These are phyloP conservation scores for Cryphonectria naterciae DNA, from an alignment of 2,329 filamentous ascomycete species.

Conservation along the genomic window DNA sequence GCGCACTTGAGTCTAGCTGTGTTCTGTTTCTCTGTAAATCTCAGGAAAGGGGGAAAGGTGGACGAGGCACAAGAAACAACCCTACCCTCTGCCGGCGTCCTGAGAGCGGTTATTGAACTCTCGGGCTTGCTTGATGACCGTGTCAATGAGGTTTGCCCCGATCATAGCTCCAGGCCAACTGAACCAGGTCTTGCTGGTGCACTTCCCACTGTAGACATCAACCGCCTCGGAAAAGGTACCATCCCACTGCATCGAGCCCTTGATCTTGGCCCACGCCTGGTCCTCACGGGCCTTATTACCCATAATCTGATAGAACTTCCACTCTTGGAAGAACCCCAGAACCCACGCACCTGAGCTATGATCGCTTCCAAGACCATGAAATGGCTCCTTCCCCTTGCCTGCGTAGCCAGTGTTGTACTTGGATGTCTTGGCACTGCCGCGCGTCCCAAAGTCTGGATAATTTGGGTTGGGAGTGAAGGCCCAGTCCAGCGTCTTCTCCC, in stretches of 20 bases:
- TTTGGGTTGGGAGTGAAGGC: conserved; percentile 27
- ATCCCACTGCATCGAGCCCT: conserved; percentile 31
- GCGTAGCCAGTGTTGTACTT: conserved; percentile 24
- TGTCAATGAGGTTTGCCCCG: conserved; percentile 21
- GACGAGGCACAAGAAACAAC: background rate
- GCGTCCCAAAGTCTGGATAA: background rate
- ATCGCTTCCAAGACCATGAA: conserved; percentile 31
- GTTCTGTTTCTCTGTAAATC: too few species aligned
- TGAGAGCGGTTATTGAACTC: background rate
- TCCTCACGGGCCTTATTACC: background rate
- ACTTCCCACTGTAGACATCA: conserved; percentile 24
- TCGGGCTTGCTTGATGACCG: conserved; percentile 9
- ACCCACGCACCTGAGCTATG: conserved; percentile 31
- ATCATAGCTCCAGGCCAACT: conserved; percentile 33
- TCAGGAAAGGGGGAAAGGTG: background rate
- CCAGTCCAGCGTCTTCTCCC: conserved; percentile 31
- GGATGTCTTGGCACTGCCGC: background rate
- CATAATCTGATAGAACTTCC: conserved; percentile 27
- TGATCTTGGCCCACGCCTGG: conserved; percentile 30
- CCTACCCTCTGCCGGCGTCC: background rate
- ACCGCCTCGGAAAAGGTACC: conserved; percentile 32
- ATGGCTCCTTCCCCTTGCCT: conserved; percentile 22
- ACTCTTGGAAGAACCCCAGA: conserved; percentile 32
- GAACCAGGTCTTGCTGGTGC: conserved; percentile 34
- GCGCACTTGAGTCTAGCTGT: too few species aligned